phyloP scores from a whole-genome alignment of 2,329 filamentous ascomycete species.

The Clonostachys solani region DNA sequence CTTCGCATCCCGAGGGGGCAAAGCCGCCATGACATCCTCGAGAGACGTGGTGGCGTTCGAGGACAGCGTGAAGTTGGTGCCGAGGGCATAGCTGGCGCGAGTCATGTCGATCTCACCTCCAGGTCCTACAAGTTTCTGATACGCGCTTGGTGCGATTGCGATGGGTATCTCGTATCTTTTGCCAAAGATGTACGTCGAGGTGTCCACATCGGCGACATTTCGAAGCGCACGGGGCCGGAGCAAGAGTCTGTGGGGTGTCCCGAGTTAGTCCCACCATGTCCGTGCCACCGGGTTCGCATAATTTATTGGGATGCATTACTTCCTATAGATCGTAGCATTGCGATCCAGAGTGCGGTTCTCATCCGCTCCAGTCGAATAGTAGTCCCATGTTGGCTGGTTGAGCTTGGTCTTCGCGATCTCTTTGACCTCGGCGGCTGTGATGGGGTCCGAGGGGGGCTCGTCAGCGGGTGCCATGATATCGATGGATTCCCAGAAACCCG shows the following conservation, averaged over 20 bases:
- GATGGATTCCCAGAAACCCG: too few relatives aligned
- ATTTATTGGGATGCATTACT: conserved; percentile 2
- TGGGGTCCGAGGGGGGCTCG: conserved; percentile 1
- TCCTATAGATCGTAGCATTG: conserved; percentile 8
- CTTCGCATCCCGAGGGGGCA: conserved; percentile 4
- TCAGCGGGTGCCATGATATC: too few relatives aligned
- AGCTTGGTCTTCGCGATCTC: conserved; percentile 7
- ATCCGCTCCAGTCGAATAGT: conserved; percentile 14
- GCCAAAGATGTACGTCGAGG: conserved; percentile 42
- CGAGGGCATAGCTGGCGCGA: conserved; percentile 12
- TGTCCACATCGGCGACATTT: conserved; percentile 29
- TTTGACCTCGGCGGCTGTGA: conserved; percentile 9
- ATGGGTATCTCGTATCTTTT: conserved; percentile 13
- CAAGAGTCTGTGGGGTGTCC: background rate
- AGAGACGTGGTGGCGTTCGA: conserved; percentile 16
- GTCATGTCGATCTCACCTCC: conserved; percentile 19
- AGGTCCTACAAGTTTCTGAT: conserved; percentile 17
- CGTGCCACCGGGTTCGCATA: too few relatives aligned
- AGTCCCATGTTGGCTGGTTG: conserved; percentile 9
- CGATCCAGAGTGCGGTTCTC: conserved; percentile 9
- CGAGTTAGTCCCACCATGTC: too few relatives aligned
- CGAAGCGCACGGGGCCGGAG: conserved; percentile 35
- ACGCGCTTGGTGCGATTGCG: conserved; percentile 20
- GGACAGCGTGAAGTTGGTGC: conserved; percentile 16
- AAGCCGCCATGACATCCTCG: conserved; percentile 15